Conservation (phyloP, 2,329 filamentous ascomycete genomes). For the Aspergillus hiratsukae region DNA sequence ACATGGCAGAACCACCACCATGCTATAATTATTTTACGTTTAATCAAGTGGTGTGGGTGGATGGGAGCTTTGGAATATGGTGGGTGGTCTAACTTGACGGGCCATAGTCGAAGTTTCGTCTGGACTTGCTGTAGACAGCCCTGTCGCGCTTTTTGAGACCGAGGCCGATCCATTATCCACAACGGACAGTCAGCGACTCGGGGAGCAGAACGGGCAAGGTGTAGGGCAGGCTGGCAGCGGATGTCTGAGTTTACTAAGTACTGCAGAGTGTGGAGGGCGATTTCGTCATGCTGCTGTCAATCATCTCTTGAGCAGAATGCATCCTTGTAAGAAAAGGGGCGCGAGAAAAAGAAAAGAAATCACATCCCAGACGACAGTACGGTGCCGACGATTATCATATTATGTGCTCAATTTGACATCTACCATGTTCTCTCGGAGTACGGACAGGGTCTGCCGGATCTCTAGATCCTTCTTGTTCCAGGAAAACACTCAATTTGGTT, state of each 20-base stretch:
- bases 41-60: not conserved
- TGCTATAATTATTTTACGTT: not conserved
- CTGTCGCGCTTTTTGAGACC: not conserved
- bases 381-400: not conserved
- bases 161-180: not conserved
- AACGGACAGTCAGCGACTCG: not conserved
- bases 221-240: not conserved
- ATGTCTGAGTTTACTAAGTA: not conserved
- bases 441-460: conserved; percentile 12
- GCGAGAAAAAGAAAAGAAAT: not conserved
- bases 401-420: not conserved
- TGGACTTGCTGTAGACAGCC: not conserved
- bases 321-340: not conserved
- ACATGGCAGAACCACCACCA: conserved; percentile 13
- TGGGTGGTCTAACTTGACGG: not conserved
- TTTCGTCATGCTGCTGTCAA: not conserved
- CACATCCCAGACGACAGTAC: no score
- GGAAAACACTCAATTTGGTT: no score
- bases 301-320: not conserved
- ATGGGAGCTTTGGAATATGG: not conserved
- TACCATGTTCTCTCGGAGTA: not conserved
- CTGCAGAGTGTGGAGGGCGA: not conserved
- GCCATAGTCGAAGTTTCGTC: not conserved
- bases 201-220: not conserved
- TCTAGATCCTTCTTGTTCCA: not conserved